Evolutionary conservation across 371 early-diverging fungal genomes (phyloP).

Genomic region (Batkoa obscura): DNA sequence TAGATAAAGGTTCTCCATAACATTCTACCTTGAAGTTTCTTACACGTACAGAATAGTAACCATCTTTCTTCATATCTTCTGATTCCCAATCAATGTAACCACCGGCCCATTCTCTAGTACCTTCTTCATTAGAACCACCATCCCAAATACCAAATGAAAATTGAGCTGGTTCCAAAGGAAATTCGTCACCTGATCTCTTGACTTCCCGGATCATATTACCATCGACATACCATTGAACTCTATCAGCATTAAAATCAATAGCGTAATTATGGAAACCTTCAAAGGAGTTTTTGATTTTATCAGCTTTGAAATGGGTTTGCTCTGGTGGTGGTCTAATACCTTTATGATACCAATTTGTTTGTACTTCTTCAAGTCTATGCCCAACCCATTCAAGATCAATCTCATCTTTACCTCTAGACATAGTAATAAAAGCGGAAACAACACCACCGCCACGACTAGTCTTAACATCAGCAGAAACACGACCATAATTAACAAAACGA

Average conservation of each 20-base stretch:
- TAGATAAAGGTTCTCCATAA: not conserved
- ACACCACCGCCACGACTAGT: constrained; percentile 9
- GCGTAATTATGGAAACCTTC: constrained; percentile 16
- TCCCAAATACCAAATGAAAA: constrained; percentile 51
- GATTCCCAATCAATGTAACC: constrained; percentile 10
- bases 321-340: not conserved
- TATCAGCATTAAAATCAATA: constrained; percentile 32
- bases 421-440: constrained; percentile 17
- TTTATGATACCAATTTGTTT: constrained; percentile 13
- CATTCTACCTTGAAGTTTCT: not conserved
- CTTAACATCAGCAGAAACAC: constrained; percentile 6
- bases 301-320: constrained; percentile 8
- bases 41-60: not conserved
- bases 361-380: not conserved
- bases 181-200: constrained; percentile 11
- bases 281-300: constrained; percentile 8
- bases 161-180: constrained; percentile 29
- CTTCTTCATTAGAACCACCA: constrained; percentile 17
- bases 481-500: constrained; percentile 6
- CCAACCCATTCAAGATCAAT: constrained; percentile 19
- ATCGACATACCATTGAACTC: constrained; percentile 30
- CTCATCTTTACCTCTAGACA: constrained; percentile 16
- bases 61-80: not conserved
- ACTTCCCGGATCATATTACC: constrained; percentile 24
- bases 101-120: constrained; percentile 16